A percentile compares a stretch with the other conserved stretches of the same genome.
Evolutionary conservation across 257 asterid genomes (phyloP).

Genomic region (Eucommia ulmoides): DNA sequence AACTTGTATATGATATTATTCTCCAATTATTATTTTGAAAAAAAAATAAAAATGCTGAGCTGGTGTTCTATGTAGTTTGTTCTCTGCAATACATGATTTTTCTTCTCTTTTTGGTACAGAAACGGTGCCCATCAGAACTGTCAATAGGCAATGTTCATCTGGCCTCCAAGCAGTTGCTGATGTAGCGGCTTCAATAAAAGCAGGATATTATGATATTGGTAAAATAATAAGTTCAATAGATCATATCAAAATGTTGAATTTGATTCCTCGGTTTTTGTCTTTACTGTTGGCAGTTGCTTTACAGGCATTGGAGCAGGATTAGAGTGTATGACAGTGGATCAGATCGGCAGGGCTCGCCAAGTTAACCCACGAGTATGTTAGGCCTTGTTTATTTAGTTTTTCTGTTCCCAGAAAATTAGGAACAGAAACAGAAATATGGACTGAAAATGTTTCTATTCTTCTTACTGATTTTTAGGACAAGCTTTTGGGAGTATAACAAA

Average conservation of each 20-base stretch:
- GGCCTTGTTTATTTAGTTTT: no score
- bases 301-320: conserved; percentile 97
- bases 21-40: no score
- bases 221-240: background rate
- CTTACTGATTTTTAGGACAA: background rate
- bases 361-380: conserved; percentile 81
- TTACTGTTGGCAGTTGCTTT: background rate
- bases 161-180: conserved; percentile 99
- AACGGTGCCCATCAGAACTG: conserved; percentile 96
- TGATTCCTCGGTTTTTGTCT: background rate
- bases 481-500: no score
- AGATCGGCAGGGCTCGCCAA: conserved; percentile 93
- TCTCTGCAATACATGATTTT: background rate
- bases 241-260: background rate
- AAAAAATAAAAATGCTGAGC: background rate
- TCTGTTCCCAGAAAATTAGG: background rate
- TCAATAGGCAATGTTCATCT: conserved; percentile 97
- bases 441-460: no score
- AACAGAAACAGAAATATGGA: no score
- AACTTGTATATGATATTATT: no score
- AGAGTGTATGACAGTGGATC: conserved; percentile 83
- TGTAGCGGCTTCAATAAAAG: conserved; percentile 97
- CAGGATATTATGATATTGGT: conserved; percentile 98
- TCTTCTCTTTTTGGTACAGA: conserved; percentile 23
- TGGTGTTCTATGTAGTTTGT: background rate